Base-by-base conservation (phyloP, 768 basidiomycete genomes). In the Hygrophorus pudorinus region DNA sequence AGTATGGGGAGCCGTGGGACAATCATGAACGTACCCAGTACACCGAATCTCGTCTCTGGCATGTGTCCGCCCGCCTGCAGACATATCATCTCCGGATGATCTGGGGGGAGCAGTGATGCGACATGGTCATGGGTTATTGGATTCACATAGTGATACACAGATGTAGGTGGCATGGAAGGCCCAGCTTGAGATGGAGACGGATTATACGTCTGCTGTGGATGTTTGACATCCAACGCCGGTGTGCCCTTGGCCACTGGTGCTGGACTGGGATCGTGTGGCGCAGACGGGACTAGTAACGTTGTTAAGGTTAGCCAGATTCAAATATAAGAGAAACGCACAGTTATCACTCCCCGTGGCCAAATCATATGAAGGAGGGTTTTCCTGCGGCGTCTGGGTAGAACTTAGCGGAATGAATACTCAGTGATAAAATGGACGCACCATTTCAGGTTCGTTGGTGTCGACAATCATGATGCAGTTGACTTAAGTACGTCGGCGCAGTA, bases 41-140 rank as follows among this genome's bases (percentile, higher is more conserved):
- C 45, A 2, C 88, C 85, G 54, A 71, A 91, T 37, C 68, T 75
- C 16, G 80, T 76, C 29, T 77, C 62, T 3, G 71, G 64, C 10
- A 78, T 55, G 57, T 91, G 88, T n/a, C 61, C 62, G 9, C 87
- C 87, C 5, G 73, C 58, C 57, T 89, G 88, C n/a, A 90, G 60
- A 54, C 88, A 91, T 21, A 84, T 53, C 87, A 89, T 90, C 62
- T 86, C 78, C 0, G 86, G 88, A 55, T 90, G 81, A 47, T 75
- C 68, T 1, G 88, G 88, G 0, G 87, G 81, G 2, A 86, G 65
- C 2, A 80, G 59, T 0, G 87, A 81, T 1, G 75, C 66, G 21
- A 83, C 48, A 14, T 67, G 65, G 37, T 82, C 70, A 5, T 75
- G 71, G 0, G 79, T 85, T 1, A 35, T 18, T 1, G 82, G 79